Conservation (phyloP, 257 asterid genomes). For the Paraleonurus japonicus region DNA sequence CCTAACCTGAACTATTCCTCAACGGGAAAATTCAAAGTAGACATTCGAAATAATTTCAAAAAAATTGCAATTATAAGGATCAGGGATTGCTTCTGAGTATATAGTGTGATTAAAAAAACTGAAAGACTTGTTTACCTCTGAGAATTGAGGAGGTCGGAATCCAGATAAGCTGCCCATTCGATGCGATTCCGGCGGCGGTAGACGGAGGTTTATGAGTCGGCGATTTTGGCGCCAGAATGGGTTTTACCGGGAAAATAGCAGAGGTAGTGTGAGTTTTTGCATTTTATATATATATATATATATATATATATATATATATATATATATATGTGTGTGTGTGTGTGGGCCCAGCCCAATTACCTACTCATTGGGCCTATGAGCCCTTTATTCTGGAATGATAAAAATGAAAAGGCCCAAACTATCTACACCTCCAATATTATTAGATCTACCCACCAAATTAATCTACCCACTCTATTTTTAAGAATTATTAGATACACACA, state of each 20-base stretch:
- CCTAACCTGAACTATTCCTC: background rate
- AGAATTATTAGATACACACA: too few species aligned
- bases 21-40: background rate
- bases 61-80: background rate
- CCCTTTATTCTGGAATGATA: too few species aligned
- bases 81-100: background rate
- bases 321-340: too few species aligned
- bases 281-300: too few species aligned
- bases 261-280: background rate
- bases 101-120: background rate
- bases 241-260: slow-evolving; percentile 15
- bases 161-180: slow-evolving; percentile 45
- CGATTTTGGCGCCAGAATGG: slow-evolving; percentile 32
- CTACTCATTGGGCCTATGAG: too few species aligned
- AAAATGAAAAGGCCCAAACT: too few species aligned
- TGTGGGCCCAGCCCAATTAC: too few species aligned
- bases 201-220: slow-evolving; percentile 1
- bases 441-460: too few species aligned
- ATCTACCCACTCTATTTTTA: too few species aligned
- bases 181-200: slow-evolving; percentile 16
- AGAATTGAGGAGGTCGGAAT: slow-evolving; percentile 65
- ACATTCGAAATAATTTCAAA: background rate
- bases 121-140: slow-evolving; percentile 42
- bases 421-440: too few species aligned
- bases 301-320: too few species aligned